phyloP scores from a whole-genome alignment of 225 moss, liverwort and hornwort genomes.

The Antitrichia curtipendula region DNA sequence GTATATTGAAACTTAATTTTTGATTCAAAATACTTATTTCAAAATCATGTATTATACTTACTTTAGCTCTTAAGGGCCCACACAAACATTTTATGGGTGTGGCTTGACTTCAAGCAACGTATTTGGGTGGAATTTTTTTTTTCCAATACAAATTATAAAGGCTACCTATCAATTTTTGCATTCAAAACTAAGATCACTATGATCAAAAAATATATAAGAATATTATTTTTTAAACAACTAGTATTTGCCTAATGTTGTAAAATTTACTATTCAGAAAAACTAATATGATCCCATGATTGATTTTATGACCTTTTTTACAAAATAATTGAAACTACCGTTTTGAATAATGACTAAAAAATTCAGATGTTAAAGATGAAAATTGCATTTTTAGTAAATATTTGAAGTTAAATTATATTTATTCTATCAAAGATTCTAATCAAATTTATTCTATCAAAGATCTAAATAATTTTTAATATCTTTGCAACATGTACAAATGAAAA shows the following conservation, averaged over 20 bases:
- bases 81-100: not conserved
- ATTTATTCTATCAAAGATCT: too few species aligned
- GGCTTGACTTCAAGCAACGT: accelerated
- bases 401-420: too few species aligned
- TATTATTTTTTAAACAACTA: not conserved
- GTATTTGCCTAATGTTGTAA: not conserved
- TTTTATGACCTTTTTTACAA: too few species aligned
- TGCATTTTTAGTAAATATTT: accelerated
- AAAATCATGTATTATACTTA: not conserved
- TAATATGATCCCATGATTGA: not conserved
- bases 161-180: not conserved
- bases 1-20: not conserved
- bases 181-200: not conserved
- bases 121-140: not conserved
- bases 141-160: not conserved
- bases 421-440: too few species aligned
- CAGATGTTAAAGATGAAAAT: not conserved
- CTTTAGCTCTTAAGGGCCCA: accelerated
- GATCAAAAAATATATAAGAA: not conserved
- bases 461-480: too few species aligned
- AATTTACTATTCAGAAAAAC: not conserved
- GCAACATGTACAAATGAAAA: not conserved
- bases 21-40: not conserved
- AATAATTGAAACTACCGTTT: not conserved
- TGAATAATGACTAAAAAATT: not conserved